Conservation (phyloP, 2,329 filamentous ascomycete genomes). For the Diaporthe sp. region DNA sequence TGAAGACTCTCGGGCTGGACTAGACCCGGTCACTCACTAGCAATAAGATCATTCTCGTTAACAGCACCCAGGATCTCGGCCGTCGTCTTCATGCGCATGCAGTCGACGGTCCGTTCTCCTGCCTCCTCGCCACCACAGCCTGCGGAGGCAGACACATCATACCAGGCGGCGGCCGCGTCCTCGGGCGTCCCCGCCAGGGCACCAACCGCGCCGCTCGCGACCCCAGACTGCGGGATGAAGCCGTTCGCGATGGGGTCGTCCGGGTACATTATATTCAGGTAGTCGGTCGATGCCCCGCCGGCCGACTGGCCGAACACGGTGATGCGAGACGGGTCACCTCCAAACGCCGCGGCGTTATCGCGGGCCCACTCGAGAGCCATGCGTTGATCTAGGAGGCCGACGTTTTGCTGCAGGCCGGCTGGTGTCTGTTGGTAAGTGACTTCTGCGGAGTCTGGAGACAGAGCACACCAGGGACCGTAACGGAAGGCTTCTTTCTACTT, state of each 20-base stretch:
- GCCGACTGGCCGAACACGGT: constrained; percentile 32
- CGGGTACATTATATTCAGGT: constrained; percentile 10
- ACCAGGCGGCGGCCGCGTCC: constrained; percentile 7
- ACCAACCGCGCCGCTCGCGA: background rate
- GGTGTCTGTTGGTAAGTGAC: background rate
- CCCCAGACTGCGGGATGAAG: constrained; percentile 20
- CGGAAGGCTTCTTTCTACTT: background rate
- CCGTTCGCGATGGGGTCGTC: constrained; percentile 23
- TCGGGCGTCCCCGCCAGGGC: background rate
- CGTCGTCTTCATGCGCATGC: constrained; percentile 25
- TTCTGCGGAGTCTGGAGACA: background rate
- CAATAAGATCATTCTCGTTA: background rate
- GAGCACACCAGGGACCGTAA: background rate
- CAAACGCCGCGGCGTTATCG: constrained; percentile 37
- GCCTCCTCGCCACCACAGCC: constrained; percentile 26
- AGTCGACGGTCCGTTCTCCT: background rate
- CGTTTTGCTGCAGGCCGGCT: constrained; percentile 33
- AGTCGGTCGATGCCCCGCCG: constrained; percentile 15
- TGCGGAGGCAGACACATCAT: background rate
- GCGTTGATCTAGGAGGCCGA: constrained; percentile 38
- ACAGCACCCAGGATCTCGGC: constrained; percentile 9
- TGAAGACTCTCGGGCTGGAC: background rate
- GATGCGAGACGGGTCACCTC: constrained; percentile 37
- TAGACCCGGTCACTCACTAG: background rate
- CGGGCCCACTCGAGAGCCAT: constrained; percentile 38